These are phyloP conservation scores for Fusarium algeriense DNA, from an alignment of 2,329 filamentous ascomycete genomes.

Conservation along the genomic window DNA sequence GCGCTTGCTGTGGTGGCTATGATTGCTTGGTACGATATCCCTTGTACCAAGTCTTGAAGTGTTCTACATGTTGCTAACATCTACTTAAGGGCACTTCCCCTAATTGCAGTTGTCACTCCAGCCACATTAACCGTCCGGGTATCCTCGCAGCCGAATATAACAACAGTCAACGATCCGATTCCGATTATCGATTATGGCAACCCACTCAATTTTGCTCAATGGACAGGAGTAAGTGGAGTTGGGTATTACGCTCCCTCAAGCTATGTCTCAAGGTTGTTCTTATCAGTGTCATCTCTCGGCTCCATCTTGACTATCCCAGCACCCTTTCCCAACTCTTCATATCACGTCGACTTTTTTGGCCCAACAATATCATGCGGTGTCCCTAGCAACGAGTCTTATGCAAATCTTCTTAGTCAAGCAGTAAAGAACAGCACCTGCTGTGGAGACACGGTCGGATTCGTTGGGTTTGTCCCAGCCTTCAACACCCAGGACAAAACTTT, in stretches of 20 bases:
- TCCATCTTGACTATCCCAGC: neutral
- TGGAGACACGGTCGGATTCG: neutral
- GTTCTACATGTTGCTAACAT: neutral
- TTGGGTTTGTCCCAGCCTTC: neutral
- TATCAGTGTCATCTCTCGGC: neutral
- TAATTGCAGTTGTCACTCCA: slow-evolving; percentile 10
- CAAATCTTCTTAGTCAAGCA: neutral
- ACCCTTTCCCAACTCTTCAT: slow-evolving; percentile 18
- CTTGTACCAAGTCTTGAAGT: neutral
- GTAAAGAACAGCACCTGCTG: neutral
- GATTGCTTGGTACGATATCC: slow-evolving; percentile 7
- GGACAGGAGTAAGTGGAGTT: neutral
- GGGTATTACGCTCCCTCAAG: neutral
- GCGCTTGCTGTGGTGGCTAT: neutral
- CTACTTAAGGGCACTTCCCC: neutral
- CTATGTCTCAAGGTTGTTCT: neutral
- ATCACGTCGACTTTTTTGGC: slow-evolving; percentile 1
- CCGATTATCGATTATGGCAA: neutral
- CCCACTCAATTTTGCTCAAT: neutral
- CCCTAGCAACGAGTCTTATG: neutral
- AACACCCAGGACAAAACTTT: neutral
- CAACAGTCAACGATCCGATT: neutral
- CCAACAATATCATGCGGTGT: neutral
- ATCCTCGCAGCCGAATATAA: neutral
- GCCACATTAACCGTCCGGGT: neutral